Percentiles rank a stretch among this genome's conserved stretches.
Conservation (phyloP, 192 early-diverging fungal species). For the Glomus cerebriforme region DNA sequence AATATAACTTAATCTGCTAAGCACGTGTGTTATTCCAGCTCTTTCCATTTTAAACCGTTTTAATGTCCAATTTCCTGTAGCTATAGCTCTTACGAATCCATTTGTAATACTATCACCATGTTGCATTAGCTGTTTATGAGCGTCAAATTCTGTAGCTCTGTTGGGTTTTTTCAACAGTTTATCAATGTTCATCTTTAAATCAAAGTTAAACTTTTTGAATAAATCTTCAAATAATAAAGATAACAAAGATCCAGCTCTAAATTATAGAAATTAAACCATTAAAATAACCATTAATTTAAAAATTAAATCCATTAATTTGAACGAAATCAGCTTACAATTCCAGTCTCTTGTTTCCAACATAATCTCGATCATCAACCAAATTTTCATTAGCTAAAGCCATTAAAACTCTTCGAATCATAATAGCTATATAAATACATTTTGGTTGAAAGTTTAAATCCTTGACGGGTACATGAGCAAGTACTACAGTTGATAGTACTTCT, state of each 20-base stretch:
- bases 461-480: slow-evolving; percentile 90
- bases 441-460: slow-evolving; percentile 84
- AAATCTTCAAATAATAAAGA: slow-evolving; percentile 96
- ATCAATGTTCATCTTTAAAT: slow-evolving; percentile 90
- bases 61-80: slow-evolving; percentile 97
- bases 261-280: background rate
- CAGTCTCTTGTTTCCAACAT: slow-evolving; percentile 96
- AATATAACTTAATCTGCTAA: slow-evolving; percentile 91
- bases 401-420: slow-evolving; percentile 92
- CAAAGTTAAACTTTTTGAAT: slow-evolving; percentile 90
- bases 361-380: slow-evolving; percentile 95
- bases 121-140: slow-evolving; percentile 69
- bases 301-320: background rate
- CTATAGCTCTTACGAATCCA: slow-evolving; percentile 90
- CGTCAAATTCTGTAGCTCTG: slow-evolving; percentile 86
- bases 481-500: slow-evolving; percentile 82
- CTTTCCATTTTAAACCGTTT: slow-evolving; percentile 99
- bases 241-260: slow-evolving; percentile 88
- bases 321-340: slow-evolving; percentile 70
- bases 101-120: slow-evolving; percentile 86
- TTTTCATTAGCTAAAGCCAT: slow-evolving; percentile 80
- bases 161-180: slow-evolving; percentile 87
- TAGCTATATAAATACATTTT: slow-evolving; percentile 90
- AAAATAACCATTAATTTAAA: background rate
- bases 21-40: slow-evolving; percentile 94